Conservation (phyloP, 1,139 yeast species). For the Meyerozyma carpophila region DNA sequence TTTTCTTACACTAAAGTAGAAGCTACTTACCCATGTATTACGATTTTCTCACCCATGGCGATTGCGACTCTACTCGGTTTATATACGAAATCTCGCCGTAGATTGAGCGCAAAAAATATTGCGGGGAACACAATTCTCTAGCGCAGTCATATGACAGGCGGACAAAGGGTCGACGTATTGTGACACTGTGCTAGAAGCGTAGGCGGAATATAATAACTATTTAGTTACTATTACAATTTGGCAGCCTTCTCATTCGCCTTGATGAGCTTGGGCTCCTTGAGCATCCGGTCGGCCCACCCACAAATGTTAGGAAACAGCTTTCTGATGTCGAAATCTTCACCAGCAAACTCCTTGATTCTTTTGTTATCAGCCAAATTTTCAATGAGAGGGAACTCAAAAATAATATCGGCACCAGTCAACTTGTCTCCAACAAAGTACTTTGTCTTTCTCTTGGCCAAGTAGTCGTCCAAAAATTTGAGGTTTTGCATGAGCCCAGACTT, state of each 20-base stretch:
- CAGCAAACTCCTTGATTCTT: constrained; percentile 7
- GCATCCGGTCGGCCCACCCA: constrained; percentile 20
- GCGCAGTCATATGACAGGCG: too few species aligned
- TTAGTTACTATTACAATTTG: background rate
- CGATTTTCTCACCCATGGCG: constrained; percentile 8
- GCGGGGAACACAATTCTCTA: background rate
- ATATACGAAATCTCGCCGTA: too few species aligned
- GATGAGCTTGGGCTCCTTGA: constrained; percentile 14
- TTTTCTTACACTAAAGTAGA: background rate
- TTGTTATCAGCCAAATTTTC: constrained; percentile 15
- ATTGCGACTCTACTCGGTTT: too few species aligned
- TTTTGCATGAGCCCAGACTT: constrained; percentile 19
- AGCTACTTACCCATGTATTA: constrained; percentile 18
- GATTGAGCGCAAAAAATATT: background rate
- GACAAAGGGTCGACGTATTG: too few species aligned
- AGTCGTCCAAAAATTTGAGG: constrained; percentile 26
- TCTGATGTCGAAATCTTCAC: constrained; percentile 7
- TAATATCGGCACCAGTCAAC: constrained; percentile 36
- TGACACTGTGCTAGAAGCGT: too few species aligned
- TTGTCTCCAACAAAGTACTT: constrained; percentile 32
- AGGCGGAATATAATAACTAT: too few species aligned
- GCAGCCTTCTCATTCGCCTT: constrained; percentile 14
- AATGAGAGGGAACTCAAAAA: constrained; percentile 30
- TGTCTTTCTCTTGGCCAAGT: constrained; percentile 19
- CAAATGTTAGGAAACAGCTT: constrained; percentile 19